Evolutionary conservation across 139 green algal species (phyloP), one percentile per base, ranked within the genome.

Genomic region (Dunaliella primolecta): DNA sequence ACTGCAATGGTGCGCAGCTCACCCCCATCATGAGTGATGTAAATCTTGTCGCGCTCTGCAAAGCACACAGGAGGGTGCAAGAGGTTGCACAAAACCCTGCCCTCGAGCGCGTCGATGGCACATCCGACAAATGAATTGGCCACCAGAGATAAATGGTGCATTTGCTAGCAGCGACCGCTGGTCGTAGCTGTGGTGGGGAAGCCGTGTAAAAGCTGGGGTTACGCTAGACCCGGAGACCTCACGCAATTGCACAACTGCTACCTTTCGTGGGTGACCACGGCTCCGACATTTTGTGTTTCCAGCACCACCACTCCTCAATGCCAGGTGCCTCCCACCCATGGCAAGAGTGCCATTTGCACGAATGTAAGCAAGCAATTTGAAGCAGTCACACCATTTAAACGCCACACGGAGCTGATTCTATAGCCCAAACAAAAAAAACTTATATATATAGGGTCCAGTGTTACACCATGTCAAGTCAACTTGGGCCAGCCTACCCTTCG

Each of bases 1-100:
- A 90, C 76, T n/a, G 81, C 84, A 72, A 90, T 88, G 33, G 87
- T 90, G 0, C 87, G 31, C 27, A 81, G 70, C 78, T 88, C 87
- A 1, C 71, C 38, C 0, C 84, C 87, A 55, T 90, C 87, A 15
- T 7, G 7, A 0, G 87, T 88, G 25, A 90, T 84, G 38, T 81
- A 90, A 33, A 90, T 88, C 2, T 81, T 64, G 34, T 90, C 83
- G 2, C 80, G 15, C 32, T 57, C 31, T 31, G 36, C 77, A 37
- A 82, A 57, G 33, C 77, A 64, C 77, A 46, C 3, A 23, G 3
- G 20, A 11, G 31, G 74, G 31, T 80, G 74, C 11, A 23, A 7
- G 31, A 80, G n/a, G n/a, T n/a, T n/a, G n/a, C 20, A 80, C 3
- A 35, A 11, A 37, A 80, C 31, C 74, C 30, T 80, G 3, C 3